A percentile compares a stretch with the other conserved stretches of the same genome.
Conservation (phyloP, 257 asterid species). For the Mitragyna speciosa region DNA sequence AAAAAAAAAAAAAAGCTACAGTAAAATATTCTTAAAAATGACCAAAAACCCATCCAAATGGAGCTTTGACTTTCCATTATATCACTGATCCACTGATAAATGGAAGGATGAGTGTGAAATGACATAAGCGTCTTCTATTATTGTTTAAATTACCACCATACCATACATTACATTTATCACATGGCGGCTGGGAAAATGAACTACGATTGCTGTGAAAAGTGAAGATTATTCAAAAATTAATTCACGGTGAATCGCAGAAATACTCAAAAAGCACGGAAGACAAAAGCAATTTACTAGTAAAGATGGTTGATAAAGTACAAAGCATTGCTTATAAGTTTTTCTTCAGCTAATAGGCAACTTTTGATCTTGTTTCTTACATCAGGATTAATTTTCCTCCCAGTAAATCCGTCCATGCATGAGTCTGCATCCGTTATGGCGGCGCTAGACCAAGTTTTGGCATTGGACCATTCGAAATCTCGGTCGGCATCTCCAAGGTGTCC, state of each 20-base stretch:
- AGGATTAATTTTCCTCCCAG: constrained; percentile 29
- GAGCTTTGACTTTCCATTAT: neutral
- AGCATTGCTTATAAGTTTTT: constrained; percentile 52
- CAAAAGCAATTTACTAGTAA: constrained; percentile 5
- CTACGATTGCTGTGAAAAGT: neutral
- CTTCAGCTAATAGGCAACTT: constrained; percentile 26
- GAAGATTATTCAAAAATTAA: neutral
- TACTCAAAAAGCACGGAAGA: neutral
- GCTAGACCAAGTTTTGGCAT: constrained; percentile 72
- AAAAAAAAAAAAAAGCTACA: too few species aligned
- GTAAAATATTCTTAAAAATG: too few species aligned
- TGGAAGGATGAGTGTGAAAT: neutral
- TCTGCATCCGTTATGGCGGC: constrained; percentile 76
- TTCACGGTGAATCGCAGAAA: neutral
- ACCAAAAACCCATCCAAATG: too few species aligned
- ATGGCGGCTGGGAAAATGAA: neutral
- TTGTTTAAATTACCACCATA: neutral
- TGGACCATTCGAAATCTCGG: constrained; percentile 51
- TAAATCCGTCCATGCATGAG: constrained; percentile 57
- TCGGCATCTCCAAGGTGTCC: constrained; percentile 36
- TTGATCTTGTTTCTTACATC: constrained; percentile 38
- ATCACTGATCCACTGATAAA: neutral
- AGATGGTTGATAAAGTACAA: constrained; percentile 65
- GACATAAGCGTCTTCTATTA: neutral
- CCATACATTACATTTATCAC: neutral